Percentiles rank a stretch among this genome's conserved stretches.
Conservation (phyloP, 1,139 yeast genomes). For the Candida freyschussii region DNA sequence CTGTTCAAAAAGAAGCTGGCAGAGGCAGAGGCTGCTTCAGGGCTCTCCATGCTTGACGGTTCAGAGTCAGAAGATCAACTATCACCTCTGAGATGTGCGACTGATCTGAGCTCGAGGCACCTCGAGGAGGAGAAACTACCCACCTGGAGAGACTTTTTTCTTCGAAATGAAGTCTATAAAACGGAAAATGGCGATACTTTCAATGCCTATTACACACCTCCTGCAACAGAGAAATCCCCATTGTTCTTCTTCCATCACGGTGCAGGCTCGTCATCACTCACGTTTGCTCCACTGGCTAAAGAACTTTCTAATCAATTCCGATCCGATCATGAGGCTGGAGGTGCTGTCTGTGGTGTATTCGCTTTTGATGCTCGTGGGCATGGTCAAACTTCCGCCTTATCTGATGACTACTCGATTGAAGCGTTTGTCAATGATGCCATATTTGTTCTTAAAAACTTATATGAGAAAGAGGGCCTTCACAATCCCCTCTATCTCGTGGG, state of each 20-base stretch:
- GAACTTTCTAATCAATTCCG: conserved; percentile 26
- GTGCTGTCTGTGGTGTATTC: conserved; percentile 44
- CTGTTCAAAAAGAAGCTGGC: conserved; percentile 37
- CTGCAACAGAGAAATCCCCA: conserved; percentile 41
- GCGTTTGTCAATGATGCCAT: conserved; percentile 55
- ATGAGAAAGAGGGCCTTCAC: conserved; percentile 21
- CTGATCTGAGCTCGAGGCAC: not conserved
- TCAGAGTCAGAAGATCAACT: conserved; percentile 29
- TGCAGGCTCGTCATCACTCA: conserved; percentile 83
- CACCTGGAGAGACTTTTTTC: conserved; percentile 41
- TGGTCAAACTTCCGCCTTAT: conserved; percentile 43
- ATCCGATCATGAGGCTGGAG: conserved; percentile 7
- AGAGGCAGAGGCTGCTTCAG: conserved; percentile 36
- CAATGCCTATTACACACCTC: conserved; percentile 58
- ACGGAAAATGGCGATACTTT: conserved; percentile 34
- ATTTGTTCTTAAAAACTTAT: conserved; percentile 40
- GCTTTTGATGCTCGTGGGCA: conserved; percentile 84
- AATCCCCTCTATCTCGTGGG: conserved; percentile 59
- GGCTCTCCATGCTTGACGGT: conserved; percentile 27
- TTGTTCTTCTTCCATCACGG: conserved; percentile 84
- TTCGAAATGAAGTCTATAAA: conserved; percentile 27
- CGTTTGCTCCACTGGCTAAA: conserved; percentile 58
- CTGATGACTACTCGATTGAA: conserved; percentile 43
- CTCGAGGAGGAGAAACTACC: conserved; percentile 14
- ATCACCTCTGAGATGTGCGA: conserved; percentile 6